Conservation (phyloP, 2,329 filamentous ascomycete genomes). For the Gaeumannomyces sp. region DNA sequence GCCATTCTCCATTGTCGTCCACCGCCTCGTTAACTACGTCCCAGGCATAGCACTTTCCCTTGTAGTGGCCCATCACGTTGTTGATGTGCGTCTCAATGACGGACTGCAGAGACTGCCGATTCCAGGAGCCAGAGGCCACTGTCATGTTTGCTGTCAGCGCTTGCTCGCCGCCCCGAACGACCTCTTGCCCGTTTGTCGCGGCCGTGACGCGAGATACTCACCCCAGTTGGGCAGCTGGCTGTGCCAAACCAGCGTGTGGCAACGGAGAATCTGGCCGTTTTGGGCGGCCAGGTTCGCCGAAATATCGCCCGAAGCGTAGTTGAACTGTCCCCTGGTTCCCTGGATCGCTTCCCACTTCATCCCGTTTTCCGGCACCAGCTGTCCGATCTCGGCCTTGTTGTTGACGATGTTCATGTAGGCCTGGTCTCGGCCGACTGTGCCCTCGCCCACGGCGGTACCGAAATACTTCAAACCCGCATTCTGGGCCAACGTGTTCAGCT, state of each 20-base stretch:
- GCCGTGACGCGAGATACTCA: not conserved
- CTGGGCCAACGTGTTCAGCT: constrained; percentile 35
- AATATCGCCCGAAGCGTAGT: constrained; percentile 41
- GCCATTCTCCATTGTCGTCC: constrained; percentile 40
- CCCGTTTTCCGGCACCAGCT: constrained; percentile 32
- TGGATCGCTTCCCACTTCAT: not conserved
- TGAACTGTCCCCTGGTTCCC: constrained; percentile 33
- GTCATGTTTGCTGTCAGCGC: not conserved
- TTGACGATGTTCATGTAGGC: constrained; percentile 41
- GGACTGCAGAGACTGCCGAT: constrained; percentile 39
- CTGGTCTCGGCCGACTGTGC: constrained; percentile 37
- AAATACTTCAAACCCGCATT: constrained; percentile 43
- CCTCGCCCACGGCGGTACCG: constrained; percentile 47
- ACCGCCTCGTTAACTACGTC: constrained; percentile 45
- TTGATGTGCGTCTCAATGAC: constrained; percentile 45
- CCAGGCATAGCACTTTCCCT: constrained; percentile 40
- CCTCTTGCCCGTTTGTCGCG: not conserved
- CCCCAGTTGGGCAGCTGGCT: constrained; percentile 48
- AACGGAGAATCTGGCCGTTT: constrained; percentile 46
- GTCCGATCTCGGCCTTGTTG: constrained; percentile 45
- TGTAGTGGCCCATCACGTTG: constrained; percentile 34
- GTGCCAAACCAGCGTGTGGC: constrained; percentile 54
- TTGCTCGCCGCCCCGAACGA: not conserved
- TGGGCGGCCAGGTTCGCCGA: constrained; percentile 27
- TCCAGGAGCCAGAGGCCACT: constrained; percentile 38